Evolutionary conservation across 2,329 filamentous ascomycete genomes (phyloP), one percentile per base, ranked within the genome.

Genomic region (Lachnellula occidentalis): DNA sequence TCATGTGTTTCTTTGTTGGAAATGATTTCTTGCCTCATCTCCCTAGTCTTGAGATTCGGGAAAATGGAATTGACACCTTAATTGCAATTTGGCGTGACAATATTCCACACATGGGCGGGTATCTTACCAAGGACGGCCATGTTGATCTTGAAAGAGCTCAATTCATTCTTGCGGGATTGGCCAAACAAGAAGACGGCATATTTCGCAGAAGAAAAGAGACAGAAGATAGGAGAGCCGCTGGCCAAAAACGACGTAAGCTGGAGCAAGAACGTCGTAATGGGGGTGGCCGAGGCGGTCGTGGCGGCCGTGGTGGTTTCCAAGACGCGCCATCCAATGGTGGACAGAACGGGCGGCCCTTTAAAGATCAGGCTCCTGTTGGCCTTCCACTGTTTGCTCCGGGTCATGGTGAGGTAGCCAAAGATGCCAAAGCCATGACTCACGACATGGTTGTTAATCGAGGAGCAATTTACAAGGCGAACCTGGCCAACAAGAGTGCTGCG

Each of bases 21-120:
- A 99, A 99, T 72, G 95, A 99, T 76, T 99, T 99, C 74, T 75
- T 99, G 63, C 94, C 94, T 49, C 94, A 99, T 78, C 77, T 99
- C 55, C 94, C 94, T n/a, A 95, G 92, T 66, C 79, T 99, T 55
- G 94, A 97, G 71, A 97, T 99, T 70, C 85, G 94, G 57, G 94
- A 99, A 68, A 92, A 96, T 69, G 92, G 92, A 48, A 99, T 99
- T 67, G 92, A 99, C 69, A 95, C 92, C 1, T 78, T 99, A 53
- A 95, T 92, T 61, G 87, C 90, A n/a, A 94, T 99, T 53, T 99
- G 95, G 94, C 87, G 90, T 68, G 91, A 96, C 63, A 95, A 95
- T 60, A 77, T 97, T 19, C 87, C 91, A 4, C 71, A 81, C 39
- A 96, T 99, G 91, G 92, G 91, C 45, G 94, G 94, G 12, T 99